Base-by-base conservation (phyloP, 768 basidiomycete species). In the Suillus ampliporus region DNA sequence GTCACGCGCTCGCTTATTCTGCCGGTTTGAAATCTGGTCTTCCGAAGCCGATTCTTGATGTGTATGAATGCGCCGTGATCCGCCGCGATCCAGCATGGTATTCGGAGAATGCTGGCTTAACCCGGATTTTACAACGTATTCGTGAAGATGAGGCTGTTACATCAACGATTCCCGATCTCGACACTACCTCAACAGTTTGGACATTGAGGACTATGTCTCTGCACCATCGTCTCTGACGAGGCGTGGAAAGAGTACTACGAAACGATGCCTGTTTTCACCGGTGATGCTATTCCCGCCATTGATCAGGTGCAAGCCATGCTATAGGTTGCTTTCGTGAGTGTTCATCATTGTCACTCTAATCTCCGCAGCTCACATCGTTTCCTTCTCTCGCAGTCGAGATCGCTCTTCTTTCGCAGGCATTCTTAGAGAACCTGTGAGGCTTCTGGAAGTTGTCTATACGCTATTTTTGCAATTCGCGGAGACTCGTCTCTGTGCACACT, bases 11-110 rank as follows among this genome's bases (percentile, higher is more conserved):
- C 46, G 85, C 87, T 3, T 87, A 88, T 68, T 83, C 85, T 7
- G 83, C 83, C 19, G 87, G 81, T 19, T 61, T 81, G 48, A 74
- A 75, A 38, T 75, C 77, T 14, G 78, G 76, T 4, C 68, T 88
- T 34, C 82, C 83, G 3, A 73, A 77, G 65, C 77, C 79, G 19
- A 77, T 89, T 34, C 74, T 88, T 37, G 84, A 87, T 60, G 69
- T 88, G 9, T 89, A 85, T 69, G 85, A 83, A 67, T 81, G 79
- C 58, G 78, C 80, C 6, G 79, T 82, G 41, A 80, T 88, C 58
- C 77, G 82, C 61, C 80, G 80, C 64, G 86, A 88, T 65, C 75
- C 83, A 44, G 83, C 85, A 8, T 88, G 86, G 86, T 87, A 86
- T 68, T 78, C 81, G 28, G 87, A 88, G 70, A 72, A 82, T 64